Percentiles rank a stretch among this genome's conserved stretches.
Evolutionary conservation across 164 flowering plant genomes (phyloP).

Genomic region (Chloranthus sessilifolius): DNA sequence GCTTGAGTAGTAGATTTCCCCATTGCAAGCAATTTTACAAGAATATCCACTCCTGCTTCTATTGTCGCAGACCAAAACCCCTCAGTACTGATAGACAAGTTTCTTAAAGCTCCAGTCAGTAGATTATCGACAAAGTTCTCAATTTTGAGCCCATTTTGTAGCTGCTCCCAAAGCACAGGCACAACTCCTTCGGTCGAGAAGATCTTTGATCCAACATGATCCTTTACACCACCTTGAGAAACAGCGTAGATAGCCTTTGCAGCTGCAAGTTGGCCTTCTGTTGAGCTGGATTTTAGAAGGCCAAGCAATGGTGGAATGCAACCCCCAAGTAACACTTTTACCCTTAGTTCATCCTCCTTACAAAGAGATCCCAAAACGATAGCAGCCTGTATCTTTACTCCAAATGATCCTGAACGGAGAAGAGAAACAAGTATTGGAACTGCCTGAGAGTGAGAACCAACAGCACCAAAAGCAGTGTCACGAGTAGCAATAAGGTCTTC

Average conservation of each 20-base stretch:
- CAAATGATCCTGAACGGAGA: constrained; percentile 81
- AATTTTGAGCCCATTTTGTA: constrained; percentile 58
- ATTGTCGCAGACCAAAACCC: constrained; percentile 85
- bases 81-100: constrained; percentile 77
- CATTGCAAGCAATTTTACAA: constrained; percentile 70
- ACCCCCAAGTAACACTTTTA: constrained; percentile 95
- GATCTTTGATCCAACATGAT: constrained; percentile 94
- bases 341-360: constrained; percentile 87
- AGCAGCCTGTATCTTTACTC: constrained; percentile 87
- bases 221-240: constrained; percentile 86
- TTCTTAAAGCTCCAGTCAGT: constrained; percentile 81
- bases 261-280: constrained; percentile 84
- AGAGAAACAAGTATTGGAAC: constrained; percentile 96
- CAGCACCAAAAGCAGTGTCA: constrained; percentile 92
- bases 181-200: constrained; percentile 99
- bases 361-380: constrained; percentile 88
- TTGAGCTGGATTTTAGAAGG: constrained; percentile 76
- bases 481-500: constrained; percentile 77
- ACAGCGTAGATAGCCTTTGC: constrained; percentile 91
- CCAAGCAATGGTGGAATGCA: constrained; percentile 97
- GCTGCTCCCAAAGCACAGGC: constrained; percentile 85
- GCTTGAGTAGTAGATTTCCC: constrained; percentile 80
- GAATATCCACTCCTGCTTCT: constrained; percentile 80
- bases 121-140: constrained; percentile 71
- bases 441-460: constrained; percentile 97